Evolutionary conservation across 352 stramenopile species (phyloP).

Genomic region (Phytophthora crassamura): DNA sequence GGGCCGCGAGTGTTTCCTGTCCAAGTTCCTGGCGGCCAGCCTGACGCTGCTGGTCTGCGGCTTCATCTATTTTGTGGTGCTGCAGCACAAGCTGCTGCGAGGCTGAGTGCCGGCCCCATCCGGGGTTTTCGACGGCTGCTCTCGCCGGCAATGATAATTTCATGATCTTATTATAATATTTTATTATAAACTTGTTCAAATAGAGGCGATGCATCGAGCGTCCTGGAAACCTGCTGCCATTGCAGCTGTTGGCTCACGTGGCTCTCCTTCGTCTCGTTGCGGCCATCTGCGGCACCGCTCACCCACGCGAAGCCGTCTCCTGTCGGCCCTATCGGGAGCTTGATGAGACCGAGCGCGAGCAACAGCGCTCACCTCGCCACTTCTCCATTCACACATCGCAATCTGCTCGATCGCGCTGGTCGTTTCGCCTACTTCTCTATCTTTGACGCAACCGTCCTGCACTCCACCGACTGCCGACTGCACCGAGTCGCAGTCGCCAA

Average conservation of each 20-base stretch:
- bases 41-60: constrained; percentile 44
- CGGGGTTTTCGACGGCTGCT: constrained; percentile 2
- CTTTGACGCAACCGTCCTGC: constrained; percentile 29
- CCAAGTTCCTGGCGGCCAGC: constrained; percentile 47
- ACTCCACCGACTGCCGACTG: background rate
- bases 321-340: constrained; percentile 10
- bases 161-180: no score
- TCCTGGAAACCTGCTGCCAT: constrained; percentile 27
- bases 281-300: constrained; percentile 13
- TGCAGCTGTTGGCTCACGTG: constrained; percentile 21
- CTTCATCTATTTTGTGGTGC: constrained; percentile 60
- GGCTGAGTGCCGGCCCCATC: constrained; percentile 6
- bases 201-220: constrained; percentile 10
- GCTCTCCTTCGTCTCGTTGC: constrained; percentile 23
- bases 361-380: constrained; percentile 1
- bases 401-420: constrained; percentile 1
- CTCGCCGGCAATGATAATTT: background rate
- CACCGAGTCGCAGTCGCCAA: constrained; percentile 33
- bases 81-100: constrained; percentile 23
- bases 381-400: constrained; percentile 32
- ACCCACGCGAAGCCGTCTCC: constrained; percentile 10
- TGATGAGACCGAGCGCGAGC: constrained; percentile 21
- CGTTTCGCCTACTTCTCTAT: constrained; percentile 30
- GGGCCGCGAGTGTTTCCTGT: constrained; percentile 52
- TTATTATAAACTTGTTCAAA: constrained; percentile 30